Evolutionary conservation across 1,284 basidiomycete species (phyloP), one percentile per base, ranked within the genome.

Genomic region (Rhodotorula sp.): DNA sequence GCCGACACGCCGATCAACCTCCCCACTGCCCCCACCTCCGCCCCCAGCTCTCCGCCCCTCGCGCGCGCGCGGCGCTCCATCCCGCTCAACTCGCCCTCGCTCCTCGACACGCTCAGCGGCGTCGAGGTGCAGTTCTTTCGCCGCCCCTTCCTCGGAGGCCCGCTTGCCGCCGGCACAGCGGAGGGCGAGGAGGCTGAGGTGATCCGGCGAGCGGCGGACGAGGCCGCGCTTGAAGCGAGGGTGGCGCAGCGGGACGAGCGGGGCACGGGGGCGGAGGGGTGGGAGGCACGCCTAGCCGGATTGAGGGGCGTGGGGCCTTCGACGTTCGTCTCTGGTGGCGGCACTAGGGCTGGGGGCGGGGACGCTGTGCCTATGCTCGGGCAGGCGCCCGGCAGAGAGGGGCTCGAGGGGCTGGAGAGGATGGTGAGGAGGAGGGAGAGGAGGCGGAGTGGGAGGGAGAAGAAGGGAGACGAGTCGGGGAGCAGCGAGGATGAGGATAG

Each of bases 121-220:
- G 57, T 71, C 50, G 69, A 71, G n/a, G 50, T 71, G 0, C 48
- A 55, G 32, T 71, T 71, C 65, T 67, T 67, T 50, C 61, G 60
- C 8, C 56, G 61, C 1, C n/a, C n/a, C n/a, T n/a, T n/a, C n/a
- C n/a, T n/a, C n/a, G n/a, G n/a, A n/a, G n/a, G n/a, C n/a, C 56
- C 53, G 6, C 51, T 59, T 57, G 61, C 44, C 8, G 63, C 54
- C 32, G 7, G 17, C 9, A 36, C n/a, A n/a, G n/a, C n/a, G n/a
- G 61, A 60, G 53, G 65, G 50, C 15, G 69, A 66, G 25, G 64
- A 60, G 53, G 57, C 50, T 4, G 69, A 70, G 19, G 34, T 70
- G 51, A 32, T 70, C 21, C 25, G 61, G 4, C 29, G 69, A 3
- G 44, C 64, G 15, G 17, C 50, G 36, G 65, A 64, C 22, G 69